Evolutionary conservation across 257 asterid species (phyloP), one percentile per base, ranked within the genome.

Genomic region (Nicotiana tabacum): DNA sequence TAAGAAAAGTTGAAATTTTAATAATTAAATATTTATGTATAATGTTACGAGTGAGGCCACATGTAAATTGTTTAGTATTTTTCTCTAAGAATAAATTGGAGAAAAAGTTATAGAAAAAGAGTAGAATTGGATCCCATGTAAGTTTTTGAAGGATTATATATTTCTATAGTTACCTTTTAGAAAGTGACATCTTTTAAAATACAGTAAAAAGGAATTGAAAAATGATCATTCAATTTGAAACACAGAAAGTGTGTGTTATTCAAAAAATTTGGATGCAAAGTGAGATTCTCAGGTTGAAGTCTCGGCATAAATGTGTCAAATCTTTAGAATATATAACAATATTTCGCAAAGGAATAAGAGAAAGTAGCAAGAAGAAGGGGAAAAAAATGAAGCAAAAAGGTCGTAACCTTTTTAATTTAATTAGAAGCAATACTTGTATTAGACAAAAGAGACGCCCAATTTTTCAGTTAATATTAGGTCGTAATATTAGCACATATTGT

Each of bases 121-220:
- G 60, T 72, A 46, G 78, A 72, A 72, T 72, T 48, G 27, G 80
- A 74, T 74, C 62, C 80, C 27, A 48, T 74, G 27, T 27, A 48
- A 46, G 0, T 72, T 46, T 37, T 72, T 12, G 39, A 39, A 33
- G 60, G 78, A 72, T 46, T 72, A 24, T 43, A 46, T 24, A 12
- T 69, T 72, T 43, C n/a, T 1, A 15, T 39, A 24, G 2, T 24
- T 46, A 12, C 21, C 60, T 72, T 72, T 46, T 24, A 46, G 79
- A 46, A 24, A 72, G 79, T 3, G 39, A 12, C 24, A 24, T 48
- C 2, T 46, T 69, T 2, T 4, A 46, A 46, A 21, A 70, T n/a
- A 24, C 61, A 46, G 12, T 72, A 56, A 72, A n/a, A 72, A 48
- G 58, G 32, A 70, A 43, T 39, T 43, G 24, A 72, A 24, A 72